Conservation (phyloP, 1,284 basidiomycete species). For the Sutorius eximius region DNA sequence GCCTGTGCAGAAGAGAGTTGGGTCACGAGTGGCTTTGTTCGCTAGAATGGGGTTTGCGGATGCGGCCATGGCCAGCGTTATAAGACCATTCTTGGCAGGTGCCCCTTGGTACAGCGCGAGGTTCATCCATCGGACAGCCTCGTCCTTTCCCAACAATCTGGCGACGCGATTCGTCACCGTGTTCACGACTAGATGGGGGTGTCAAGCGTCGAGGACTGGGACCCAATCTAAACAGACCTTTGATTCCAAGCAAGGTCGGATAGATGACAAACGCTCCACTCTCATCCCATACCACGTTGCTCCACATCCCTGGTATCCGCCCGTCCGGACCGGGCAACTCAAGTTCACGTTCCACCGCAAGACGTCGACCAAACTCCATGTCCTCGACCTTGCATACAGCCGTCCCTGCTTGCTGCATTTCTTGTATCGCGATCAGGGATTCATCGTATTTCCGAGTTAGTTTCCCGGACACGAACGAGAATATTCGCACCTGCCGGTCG, state of each 20-base stretch:
- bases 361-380: conserved; percentile 98
- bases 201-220: not conserved
- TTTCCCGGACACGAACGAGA: conserved; percentile 90
- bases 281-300: conserved; percentile 95
- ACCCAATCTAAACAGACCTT: conserved; percentile 54
- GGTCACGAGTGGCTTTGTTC: conserved; percentile 81
- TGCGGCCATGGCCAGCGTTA: conserved; percentile 90
- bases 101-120: conserved; percentile 91
- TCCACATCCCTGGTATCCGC: conserved; percentile 67
- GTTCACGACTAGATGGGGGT: conserved; percentile 76
- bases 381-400: conserved; percentile 91
- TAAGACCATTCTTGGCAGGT: conserved; percentile 82
- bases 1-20: conserved; percentile 91
- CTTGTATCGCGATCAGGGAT: conserved; percentile 86
- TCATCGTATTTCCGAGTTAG: conserved; percentile 94
- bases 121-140: conserved; percentile 89
- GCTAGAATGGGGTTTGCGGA: conserved; percentile 94
- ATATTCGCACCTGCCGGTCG: conserved; percentile 91
- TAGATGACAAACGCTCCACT: conserved; percentile 93
- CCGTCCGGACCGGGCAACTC: conserved; percentile 77
- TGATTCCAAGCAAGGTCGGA: conserved; percentile 91
- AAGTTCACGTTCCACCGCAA: conserved; percentile 91
- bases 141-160: conserved; percentile 90
- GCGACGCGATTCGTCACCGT: conserved; percentile 92
- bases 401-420: conserved; percentile 96